phyloP scores from a whole-genome alignment of 2,329 filamentous ascomycete species.

The Cercospora brassicicola region DNA sequence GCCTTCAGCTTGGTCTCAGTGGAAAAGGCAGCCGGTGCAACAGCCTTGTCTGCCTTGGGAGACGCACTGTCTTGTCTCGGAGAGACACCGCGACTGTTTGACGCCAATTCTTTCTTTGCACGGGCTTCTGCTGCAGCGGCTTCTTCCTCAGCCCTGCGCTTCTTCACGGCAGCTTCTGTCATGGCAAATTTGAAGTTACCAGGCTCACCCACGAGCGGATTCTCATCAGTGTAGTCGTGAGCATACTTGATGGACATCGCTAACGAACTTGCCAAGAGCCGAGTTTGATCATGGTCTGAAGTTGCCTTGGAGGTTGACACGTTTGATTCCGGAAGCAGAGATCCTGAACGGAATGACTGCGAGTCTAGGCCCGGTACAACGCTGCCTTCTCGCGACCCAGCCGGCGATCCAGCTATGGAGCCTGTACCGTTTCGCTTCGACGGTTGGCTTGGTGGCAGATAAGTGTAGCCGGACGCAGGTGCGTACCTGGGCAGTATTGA shows the following conservation, averaged over 20 bases:
- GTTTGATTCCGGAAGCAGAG: conserved; percentile 31
- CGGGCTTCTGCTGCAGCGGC: conserved; percentile 32
- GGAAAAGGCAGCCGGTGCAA: conserved; percentile 24
- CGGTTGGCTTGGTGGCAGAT: conserved; percentile 43
- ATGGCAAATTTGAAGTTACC: conserved; percentile 60
- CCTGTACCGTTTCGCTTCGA: conserved; percentile 42
- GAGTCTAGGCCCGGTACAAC: conserved; percentile 36
- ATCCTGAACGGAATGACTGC: conserved; percentile 35
- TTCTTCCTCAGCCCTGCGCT: conserved; percentile 42
- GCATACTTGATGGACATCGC: conserved; percentile 49
- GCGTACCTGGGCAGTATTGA: conserved; percentile 58
- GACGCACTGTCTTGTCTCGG: conserved; percentile 7
- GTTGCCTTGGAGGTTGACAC: conserved; percentile 18
- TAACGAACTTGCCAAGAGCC: conserved; percentile 44
- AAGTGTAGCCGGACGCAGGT: conserved; percentile 61
- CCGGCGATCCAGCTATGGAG: conserved; percentile 40
- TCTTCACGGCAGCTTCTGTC: conserved; percentile 46
- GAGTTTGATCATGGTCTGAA: conserved; percentile 25
- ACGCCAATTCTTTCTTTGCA: conserved; percentile 21
- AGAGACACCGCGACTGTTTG: conserved; percentile 17
- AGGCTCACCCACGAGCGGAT: conserved; percentile 62
- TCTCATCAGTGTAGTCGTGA: conserved; percentile 65
- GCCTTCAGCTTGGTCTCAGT: conserved; percentile 22
- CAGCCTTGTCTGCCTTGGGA: conserved; percentile 14
- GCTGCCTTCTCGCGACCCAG: conserved; percentile 48